phyloP scores from a whole-genome alignment of 2,329 filamentous ascomycete species.

The Alternaria triticina region DNA sequence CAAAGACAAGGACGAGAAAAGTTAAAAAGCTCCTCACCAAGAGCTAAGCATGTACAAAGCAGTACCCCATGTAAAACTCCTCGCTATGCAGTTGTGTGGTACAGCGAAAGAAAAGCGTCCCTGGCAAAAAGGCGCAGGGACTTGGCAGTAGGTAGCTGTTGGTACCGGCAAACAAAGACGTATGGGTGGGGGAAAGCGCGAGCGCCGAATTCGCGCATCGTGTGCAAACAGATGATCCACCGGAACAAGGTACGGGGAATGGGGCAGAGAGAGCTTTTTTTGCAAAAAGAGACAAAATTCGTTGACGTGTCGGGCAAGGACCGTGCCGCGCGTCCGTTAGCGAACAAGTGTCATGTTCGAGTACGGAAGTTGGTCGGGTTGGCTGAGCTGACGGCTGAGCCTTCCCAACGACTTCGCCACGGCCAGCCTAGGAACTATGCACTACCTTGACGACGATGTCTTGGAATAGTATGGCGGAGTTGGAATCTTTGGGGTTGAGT shows the following conservation, averaged over 20 bases:
- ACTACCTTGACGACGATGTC: constrained; percentile 1
- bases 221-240: constrained; percentile 2
- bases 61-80: constrained; percentile 30
- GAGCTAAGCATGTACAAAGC: constrained; percentile 28
- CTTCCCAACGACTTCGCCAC: not conserved
- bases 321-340: constrained; percentile 21
- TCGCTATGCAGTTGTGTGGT: constrained; percentile 43
- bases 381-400: constrained; percentile 9
- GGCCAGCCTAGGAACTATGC: constrained; percentile 8
- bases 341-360: constrained; percentile 23
- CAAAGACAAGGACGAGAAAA: constrained; percentile 3
- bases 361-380: constrained; percentile 6
- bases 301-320: constrained; percentile 13
- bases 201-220: constrained; percentile 7
- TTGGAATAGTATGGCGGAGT: not conserved
- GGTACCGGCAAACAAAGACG: not conserved
- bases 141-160: not conserved
- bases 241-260: not conserved
- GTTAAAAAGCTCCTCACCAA: constrained; percentile 17
- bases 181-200: not conserved
- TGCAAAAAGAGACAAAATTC: not conserved
- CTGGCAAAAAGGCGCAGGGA: constrained; percentile 2
- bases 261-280: not conserved
- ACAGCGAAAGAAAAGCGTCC: constrained; percentile 14
- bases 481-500: constrained; percentile 8